Percentiles rank a stretch among this genome's conserved stretches.
Conservation (phyloP, 805 yeast genomes). For the Metschnikowia proteae region DNA sequence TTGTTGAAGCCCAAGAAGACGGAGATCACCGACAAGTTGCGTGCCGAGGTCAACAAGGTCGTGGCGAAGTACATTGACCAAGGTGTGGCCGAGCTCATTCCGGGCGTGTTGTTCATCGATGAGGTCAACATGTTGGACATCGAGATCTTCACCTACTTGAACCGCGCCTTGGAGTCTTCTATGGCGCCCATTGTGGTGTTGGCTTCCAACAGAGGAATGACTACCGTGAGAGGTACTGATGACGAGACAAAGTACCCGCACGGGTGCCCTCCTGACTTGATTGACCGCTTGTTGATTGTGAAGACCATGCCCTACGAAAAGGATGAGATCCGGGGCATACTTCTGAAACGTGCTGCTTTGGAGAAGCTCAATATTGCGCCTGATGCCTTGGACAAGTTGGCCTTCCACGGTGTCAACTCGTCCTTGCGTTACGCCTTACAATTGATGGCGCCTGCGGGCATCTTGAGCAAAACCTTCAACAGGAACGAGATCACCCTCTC, state of each 20-base stretch:
- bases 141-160: slow-evolving; percentile 92
- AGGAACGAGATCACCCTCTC: slow-evolving; percentile 61
- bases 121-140: slow-evolving; percentile 98
- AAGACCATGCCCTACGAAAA: slow-evolving; percentile 85
- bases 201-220: slow-evolving; percentile 94
- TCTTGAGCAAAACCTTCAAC: slow-evolving; percentile 70
- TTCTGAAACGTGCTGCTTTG: slow-evolving; percentile 74
- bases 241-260: slow-evolving; percentile 85
- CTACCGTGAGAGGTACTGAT: slow-evolving; percentile 85
- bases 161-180: slow-evolving; percentile 86
- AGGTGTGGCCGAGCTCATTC: slow-evolving; percentile 96
- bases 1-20: slow-evolving; percentile 93
- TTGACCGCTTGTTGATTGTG: slow-evolving; percentile 87
- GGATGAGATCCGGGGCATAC: slow-evolving; percentile 77
- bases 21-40: slow-evolving; percentile 91
- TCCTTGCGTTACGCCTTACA: slow-evolving; percentile 92
- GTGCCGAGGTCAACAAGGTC: slow-evolving; percentile 91
- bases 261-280: slow-evolving; percentile 92
- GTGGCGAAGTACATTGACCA: slow-evolving; percentile 95
- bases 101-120: slow-evolving; percentile 96
- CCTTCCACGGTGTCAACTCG: slow-evolving; percentile 68
- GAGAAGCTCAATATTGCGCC: slow-evolving; percentile 65
- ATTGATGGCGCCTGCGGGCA: slow-evolving; percentile 84
- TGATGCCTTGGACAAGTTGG: slow-evolving; percentile 72
- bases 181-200: slow-evolving; percentile 93